A percentile compares a stretch with the other conserved stretches of the same genome.
These are phyloP conservation scores for Trichoderma lentiforme DNA, from an alignment of 2,329 filamentous ascomycete species.

Conservation along the genomic window DNA sequence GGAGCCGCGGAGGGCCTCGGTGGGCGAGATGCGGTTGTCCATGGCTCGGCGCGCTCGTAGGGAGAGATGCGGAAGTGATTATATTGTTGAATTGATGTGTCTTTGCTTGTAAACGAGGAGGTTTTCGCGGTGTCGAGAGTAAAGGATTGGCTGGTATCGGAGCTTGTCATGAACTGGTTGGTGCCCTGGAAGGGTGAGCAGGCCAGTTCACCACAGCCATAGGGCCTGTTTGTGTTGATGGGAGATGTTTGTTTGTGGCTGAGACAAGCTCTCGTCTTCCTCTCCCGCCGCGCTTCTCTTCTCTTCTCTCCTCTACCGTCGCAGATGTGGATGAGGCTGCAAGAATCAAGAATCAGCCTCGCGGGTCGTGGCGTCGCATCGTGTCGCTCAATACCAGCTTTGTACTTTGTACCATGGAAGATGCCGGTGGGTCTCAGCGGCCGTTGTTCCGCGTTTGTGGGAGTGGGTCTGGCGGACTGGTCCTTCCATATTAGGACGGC, in stretches of 20 bases:
- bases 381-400: background rate
- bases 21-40: constrained; percentile 26
- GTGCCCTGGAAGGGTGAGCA: background rate
- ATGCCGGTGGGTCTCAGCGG: background rate
- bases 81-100: background rate
- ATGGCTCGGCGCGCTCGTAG: constrained; percentile 22
- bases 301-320: background rate
- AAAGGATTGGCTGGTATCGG: background rate
- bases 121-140: background rate
- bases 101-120: background rate
- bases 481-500: background rate
- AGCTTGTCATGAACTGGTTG: background rate
- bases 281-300: background rate
- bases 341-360: background rate
- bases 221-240: background rate
- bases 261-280: background rate
- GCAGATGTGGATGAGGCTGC: background rate
- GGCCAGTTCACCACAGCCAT: background rate
- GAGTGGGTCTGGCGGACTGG: background rate
- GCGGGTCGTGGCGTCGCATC: constrained; percentile 2
- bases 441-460: background rate
- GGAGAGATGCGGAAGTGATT: background rate
- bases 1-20: constrained; percentile 28
- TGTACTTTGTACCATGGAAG: background rate
- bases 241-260: background rate